These are phyloP conservation scores for Pyrenochaeta sp. DNA, from an alignment of 2,329 filamentous ascomycete genomes.

Conservation along the genomic window DNA sequence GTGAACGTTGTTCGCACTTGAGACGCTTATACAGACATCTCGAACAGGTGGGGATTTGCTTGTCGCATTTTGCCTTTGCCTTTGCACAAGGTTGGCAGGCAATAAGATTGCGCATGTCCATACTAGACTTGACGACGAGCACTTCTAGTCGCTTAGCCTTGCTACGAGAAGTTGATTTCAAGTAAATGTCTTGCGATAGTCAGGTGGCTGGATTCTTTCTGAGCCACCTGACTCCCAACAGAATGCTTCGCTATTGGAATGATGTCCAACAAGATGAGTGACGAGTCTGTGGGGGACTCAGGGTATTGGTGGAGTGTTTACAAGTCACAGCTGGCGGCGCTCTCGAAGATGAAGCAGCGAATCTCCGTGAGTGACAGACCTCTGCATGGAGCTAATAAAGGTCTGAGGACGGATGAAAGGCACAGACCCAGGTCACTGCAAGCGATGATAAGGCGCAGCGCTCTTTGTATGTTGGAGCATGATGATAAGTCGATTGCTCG, in stretches of 20 bases:
- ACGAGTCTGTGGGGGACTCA: not conserved
- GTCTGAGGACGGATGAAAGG: not conserved
- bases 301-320: not conserved
- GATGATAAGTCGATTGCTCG: slow-evolving; percentile 9
- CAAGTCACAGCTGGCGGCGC: too few species aligned
- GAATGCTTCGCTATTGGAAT: not conserved
- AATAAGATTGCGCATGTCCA: not conserved
- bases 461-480: not conserved
- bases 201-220: too few species aligned
- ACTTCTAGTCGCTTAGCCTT: too few species aligned
- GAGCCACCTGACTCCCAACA: too few species aligned
- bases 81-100: not conserved
- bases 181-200: too few species aligned
- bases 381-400: not conserved
- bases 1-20: not conserved
- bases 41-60: not conserved
- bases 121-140: not conserved
- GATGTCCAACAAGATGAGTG: not conserved
- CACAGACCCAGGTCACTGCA: not conserved
- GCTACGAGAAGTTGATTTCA: too few species aligned
- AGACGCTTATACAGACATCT: not conserved
- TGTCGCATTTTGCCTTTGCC: not conserved
- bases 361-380: not conserved
- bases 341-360: not conserved
- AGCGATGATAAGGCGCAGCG: slow-evolving; percentile 1